Evolutionary conservation across 2,329 filamentous ascomycete species (phyloP), one percentile per base, ranked within the genome.

Genomic region (Nigrospora osmanthi): DNA sequence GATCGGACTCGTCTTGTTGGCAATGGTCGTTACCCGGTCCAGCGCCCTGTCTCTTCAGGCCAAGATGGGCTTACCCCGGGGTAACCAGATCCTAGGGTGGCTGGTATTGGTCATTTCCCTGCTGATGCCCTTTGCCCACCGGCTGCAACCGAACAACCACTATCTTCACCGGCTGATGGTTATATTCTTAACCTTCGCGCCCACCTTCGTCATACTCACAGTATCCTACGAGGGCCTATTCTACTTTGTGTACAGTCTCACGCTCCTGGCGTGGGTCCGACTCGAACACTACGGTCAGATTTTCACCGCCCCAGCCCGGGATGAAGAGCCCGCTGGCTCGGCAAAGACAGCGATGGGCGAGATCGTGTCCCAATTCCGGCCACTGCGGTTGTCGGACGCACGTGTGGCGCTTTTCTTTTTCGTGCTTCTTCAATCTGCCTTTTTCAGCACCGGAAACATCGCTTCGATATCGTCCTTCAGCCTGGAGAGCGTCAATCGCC

Each of bases 191-290:
- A 87, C 90, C 6, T 97, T 94, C 61, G 86, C 91, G 0, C 93
- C 93, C 0, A 85, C 86, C 2, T 98, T 97, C 65, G 85, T 98
- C 59, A 91, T 98, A 57, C 79, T 98, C 42, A 95, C 90, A 9
- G 96, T 97, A 55, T 96, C 91, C 1, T 98, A 95, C 67, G 93
- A 98, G 65, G 91, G 91, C 0, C 75, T 98, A 2, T 98, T 98
- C 64, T 98, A 97, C 65, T 80, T 96, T 48, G 81, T 85, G 11
- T 98, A 96, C 65, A 89, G 83, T 58, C 71, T 85, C 44, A 87
- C 84, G 17, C 70, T 98, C 6, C 74, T 95, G 42, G 82, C 83
- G 45, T 98, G 93, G 93, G 87, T 96, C 32, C 81, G 83, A n/a
- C 75, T 98, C 1, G 93, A 98, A 63, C 86, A 94, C 60, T 81